A percentile compares a stretch with the other conserved stretches of the same genome.
Conservation (phyloP, 306 rosid genomes). For the Pterocarpus santalinus region DNA sequence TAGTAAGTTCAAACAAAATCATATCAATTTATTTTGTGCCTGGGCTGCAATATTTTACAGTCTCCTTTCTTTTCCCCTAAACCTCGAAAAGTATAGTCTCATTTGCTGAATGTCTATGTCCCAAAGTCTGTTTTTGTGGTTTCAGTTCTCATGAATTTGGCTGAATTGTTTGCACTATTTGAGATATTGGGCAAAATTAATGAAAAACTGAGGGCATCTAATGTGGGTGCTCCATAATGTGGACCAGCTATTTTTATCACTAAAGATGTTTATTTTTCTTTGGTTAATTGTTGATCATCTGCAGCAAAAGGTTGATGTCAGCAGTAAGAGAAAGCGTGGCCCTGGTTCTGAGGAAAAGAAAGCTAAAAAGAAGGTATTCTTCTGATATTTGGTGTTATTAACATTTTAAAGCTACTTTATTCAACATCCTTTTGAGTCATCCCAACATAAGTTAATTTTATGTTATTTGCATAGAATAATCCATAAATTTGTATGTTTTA, state of each 20-base stretch:
- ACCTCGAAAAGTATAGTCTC: neutral
- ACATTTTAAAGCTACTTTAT: constrained; percentile 23
- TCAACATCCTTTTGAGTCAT: constrained; percentile 13
- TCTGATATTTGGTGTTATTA: constrained; percentile 21
- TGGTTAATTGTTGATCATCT: constrained; percentile 47
- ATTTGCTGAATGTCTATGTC: constrained; percentile 7
- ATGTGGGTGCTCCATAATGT: neutral
- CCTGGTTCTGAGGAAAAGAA: constrained; percentile 65
- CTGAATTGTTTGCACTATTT: neutral
- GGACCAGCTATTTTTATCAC: neutral
- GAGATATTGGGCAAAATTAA: neutral
- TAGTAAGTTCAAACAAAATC: neutral
- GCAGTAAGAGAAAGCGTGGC: constrained; percentile 63
- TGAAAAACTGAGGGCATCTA: constrained; percentile 15
- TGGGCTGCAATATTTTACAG: neutral
- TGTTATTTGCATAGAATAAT: constrained; percentile 31
- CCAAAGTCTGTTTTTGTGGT: constrained; percentile 5
- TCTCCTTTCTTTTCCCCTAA: neutral
- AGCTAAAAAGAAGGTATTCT: constrained; percentile 68
- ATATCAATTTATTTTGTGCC: constrained; percentile 5
- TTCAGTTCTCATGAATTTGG: constrained; percentile 19
- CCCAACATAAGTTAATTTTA: constrained; percentile 22
- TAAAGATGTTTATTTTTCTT: constrained; percentile 14
- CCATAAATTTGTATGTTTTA: constrained; percentile 10
- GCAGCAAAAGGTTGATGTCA: constrained; percentile 49